Evolutionary conservation across 345 rosid genomes (phyloP), one percentile per base, ranked within the genome.

Genomic region (Raphanus raphanistrum): DNA sequence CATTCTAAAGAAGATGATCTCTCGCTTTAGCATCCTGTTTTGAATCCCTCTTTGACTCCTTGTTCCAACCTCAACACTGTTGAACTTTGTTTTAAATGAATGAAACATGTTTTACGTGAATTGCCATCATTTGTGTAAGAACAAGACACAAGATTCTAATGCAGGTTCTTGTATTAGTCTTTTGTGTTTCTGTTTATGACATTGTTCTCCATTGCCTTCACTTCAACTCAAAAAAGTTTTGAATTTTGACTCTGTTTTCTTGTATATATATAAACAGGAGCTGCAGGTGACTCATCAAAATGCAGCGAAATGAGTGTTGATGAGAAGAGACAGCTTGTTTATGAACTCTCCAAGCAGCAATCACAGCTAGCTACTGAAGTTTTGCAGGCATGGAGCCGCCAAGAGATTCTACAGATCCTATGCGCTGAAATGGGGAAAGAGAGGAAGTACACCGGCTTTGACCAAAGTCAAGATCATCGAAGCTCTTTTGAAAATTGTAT

Each of bases 371-470:
- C 92, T 48, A 63, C 87, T 4, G 87, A 83, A 85, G 85, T 86
- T 61, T 87, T 92, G 59, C 88, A 87, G 79, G 87, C 93, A 32
- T 90, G 91, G 85, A 85, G 86, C 50, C 88, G 95, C 50, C 84
- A 83, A 79, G 97, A 92, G 85, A 92, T 92, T 81, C 89, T 84
- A 45, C 89, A 92, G 74, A 90, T 92, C 72, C 84, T 88, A 48
- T 92, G 95, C 70, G 93, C 92, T 4, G 97, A 92, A 83, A 88
- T 86, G 95, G 97, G 97, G 8, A 90, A 87, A 77, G 90, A 88
- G 66, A 80, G 93, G 48, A 90, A 90, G 73, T 92, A 88, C 71
- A 85, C 92, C 0, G 97, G 97, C 28, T 86, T 86, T 86, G 74
- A 85, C 87, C n/a, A 92, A 92, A 82, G 80, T 70, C 71, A 86